phyloP scores from a whole-genome alignment of 352 stramenopile species.

The Pythium guiyangense region DNA sequence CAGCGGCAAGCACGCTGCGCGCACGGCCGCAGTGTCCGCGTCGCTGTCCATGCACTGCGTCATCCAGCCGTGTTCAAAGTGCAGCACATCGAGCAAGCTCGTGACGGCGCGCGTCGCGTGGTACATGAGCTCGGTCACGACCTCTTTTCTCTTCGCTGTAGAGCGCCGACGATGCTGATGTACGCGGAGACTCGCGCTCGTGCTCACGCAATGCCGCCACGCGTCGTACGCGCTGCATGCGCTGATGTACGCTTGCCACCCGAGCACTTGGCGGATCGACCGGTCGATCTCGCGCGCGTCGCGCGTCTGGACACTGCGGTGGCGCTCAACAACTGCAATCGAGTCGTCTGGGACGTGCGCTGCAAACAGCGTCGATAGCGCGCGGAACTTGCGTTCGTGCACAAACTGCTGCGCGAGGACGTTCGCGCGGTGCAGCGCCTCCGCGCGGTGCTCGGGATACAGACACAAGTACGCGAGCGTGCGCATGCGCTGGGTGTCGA shows the following conservation, averaged over 20 bases:
- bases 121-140: constrained; percentile 72
- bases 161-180: constrained; percentile 14
- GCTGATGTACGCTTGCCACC: too few species aligned
- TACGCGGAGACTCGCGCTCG: too few species aligned
- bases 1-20: constrained; percentile 65
- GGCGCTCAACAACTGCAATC: constrained; percentile 52
- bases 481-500: constrained; percentile 61
- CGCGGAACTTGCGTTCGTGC: constrained; percentile 58
- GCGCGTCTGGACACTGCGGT: constrained; percentile 35
- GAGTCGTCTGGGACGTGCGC: constrained; percentile 66
- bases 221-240: constrained; percentile 61
- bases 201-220: constrained; percentile 61
- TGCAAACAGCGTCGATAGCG: constrained; percentile 54
- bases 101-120: constrained; percentile 49
- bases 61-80: constrained; percentile 82
- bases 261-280: constrained; percentile 54
- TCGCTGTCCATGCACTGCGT: constrained; percentile 38
- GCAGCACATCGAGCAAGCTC: constrained; percentile 59
- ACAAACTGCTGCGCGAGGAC: constrained; percentile 67
- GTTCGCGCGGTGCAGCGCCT: constrained; percentile 56
- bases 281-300: constrained; percentile 47
- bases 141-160: constrained; percentile 81
- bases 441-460: constrained; percentile 58
- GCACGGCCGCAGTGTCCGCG: too few species aligned
- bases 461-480: constrained; percentile 74